Base-by-base conservation (phyloP, 148 eudicot species). In the Silene latifolia region DNA sequence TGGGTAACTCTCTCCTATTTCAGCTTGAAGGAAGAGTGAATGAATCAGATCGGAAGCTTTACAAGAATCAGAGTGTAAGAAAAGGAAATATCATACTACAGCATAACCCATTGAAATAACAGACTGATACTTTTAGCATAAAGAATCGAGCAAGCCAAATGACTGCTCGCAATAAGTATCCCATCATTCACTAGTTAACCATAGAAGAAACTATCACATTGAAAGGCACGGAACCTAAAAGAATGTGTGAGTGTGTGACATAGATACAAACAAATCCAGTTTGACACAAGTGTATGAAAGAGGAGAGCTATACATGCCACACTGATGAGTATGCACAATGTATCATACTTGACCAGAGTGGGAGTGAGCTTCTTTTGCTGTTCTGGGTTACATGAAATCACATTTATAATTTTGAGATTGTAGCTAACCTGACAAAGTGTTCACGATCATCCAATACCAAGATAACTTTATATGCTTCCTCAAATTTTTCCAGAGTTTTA, bases 391-490 rank as follows among this genome's bases (percentile, higher is more conserved):
- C 4, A 42, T 11, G 44, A 53, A 66, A 63, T 23, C 39, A 47
- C 20, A 23, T 42, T 25, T 19, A 72, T 21, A 12, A 27, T 63
- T 32, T 54, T 76, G 60, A 69, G 57, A 53, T 69, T 78, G 72
- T 29, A 71, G 80, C 94, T 81, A 74, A 95, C 99, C 91, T 81
- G 72, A 86, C 76, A 85, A 95, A 95, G 60, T 88, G 87, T 82
- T 95, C 99, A n/a, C 97, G 89, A 47, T 90, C 82, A 78, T 95
- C 99, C 82, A 95, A 72, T 76, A 92, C 77, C 87, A 95, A 72
- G 72, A 95, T 70, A 46, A 95, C 92, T 68, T 89, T 82, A 77
- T 95, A 95, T 67, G 76, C 84, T 65, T 92, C 97, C 71, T 83
- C 85, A 77, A 95, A 95, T 76, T 78, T 88, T 85, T 90, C 94